Evolutionary conservation across 306 rosid species (phyloP).

Genomic region (Dryas drummondii): DNA sequence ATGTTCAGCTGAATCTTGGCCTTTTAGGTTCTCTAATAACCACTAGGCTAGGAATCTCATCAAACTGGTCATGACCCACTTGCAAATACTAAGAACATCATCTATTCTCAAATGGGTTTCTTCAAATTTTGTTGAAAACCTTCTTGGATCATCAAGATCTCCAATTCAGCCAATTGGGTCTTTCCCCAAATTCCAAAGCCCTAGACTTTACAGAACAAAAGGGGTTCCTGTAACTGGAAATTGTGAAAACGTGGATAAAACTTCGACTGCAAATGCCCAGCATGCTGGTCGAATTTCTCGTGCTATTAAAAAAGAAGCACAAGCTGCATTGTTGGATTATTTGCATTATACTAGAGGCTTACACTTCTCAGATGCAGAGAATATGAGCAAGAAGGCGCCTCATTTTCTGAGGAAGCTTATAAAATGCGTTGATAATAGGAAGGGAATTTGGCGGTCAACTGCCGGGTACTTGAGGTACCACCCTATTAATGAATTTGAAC

Average conservation of each 20-base stretch:
- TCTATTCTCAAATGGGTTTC: conserved; percentile 28
- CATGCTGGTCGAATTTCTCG: conserved; percentile 16
- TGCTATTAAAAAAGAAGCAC: conserved; percentile 46
- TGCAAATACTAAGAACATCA: conserved; percentile 31
- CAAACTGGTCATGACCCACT: conserved; percentile 43
- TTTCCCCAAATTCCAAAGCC: conserved; percentile 31
- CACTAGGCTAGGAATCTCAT: not conserved
- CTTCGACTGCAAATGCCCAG: not conserved
- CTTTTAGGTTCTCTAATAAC: not conserved
- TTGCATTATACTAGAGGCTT: conserved; percentile 65
- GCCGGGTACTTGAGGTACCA: conserved; percentile 58
- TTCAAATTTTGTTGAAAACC: conserved; percentile 28
- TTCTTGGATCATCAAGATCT: conserved; percentile 7
- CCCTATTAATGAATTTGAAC: conserved; percentile 86
- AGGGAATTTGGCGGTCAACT: conserved; percentile 32
- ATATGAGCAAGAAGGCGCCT: conserved; percentile 70
- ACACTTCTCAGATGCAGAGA: conserved; percentile 69
- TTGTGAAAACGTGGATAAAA: not conserved
- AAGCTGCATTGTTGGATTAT: conserved; percentile 71
- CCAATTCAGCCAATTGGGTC: conserved; percentile 19
- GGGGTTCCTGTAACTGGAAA: conserved; percentile 7
- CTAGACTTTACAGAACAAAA: conserved; percentile 44
- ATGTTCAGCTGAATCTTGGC: not conserved
- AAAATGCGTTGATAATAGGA: conserved; percentile 22
- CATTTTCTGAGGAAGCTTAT: conserved; percentile 54